Evolutionary conservation across 2,329 filamentous ascomycete species (phyloP).

Genomic region (Cordyceps fumosorosea): DNA sequence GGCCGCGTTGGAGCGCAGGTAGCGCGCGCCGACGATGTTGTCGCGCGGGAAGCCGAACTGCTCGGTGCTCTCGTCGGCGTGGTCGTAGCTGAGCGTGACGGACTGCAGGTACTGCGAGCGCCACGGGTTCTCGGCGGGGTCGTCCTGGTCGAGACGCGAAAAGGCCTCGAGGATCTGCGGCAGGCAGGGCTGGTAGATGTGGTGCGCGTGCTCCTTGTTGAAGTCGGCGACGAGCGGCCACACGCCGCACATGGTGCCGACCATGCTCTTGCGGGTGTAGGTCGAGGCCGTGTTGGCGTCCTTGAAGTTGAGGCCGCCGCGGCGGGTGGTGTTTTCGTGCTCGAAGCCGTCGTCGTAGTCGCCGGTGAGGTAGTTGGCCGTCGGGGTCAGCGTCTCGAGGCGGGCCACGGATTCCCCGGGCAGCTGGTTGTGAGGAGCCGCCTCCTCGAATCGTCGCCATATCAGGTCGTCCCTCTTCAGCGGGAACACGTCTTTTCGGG

Average conservation of each 20-base stretch:
- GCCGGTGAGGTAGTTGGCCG: constrained; percentile 28
- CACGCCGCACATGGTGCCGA: constrained; percentile 34
- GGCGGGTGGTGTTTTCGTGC: constrained; percentile 13
- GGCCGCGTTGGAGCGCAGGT: constrained; percentile 22
- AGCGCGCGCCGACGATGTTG: constrained; percentile 23
- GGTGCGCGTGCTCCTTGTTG: constrained; percentile 33
- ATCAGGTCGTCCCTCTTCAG: constrained; percentile 35
- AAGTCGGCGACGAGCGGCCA: constrained; percentile 35
- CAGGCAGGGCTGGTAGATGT: constrained; percentile 39
- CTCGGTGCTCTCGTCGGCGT: constrained; percentile 24
- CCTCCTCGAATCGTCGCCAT: constrained; percentile 27
- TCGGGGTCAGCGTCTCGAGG: constrained; percentile 24
- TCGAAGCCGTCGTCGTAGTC: constrained; percentile 30
- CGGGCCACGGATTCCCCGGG: constrained; percentile 25
- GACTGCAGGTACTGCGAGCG: constrained; percentile 27
- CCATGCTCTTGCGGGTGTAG: constrained; percentile 38
- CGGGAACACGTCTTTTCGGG: constrained; percentile 38
- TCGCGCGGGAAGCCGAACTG: constrained; percentile 26
- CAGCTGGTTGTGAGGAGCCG: constrained; percentile 25
- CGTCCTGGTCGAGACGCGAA: constrained; percentile 14
- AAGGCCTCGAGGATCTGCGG: constrained; percentile 27
- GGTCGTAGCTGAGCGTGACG: constrained; percentile 28
- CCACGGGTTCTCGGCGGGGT: constrained; percentile 23
- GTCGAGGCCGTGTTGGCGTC: constrained; percentile 35
- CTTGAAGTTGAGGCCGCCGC: constrained; percentile 34